phyloP scores from a whole-genome alignment of 106 monocot species.

The Acanthochlamys bracteata region DNA sequence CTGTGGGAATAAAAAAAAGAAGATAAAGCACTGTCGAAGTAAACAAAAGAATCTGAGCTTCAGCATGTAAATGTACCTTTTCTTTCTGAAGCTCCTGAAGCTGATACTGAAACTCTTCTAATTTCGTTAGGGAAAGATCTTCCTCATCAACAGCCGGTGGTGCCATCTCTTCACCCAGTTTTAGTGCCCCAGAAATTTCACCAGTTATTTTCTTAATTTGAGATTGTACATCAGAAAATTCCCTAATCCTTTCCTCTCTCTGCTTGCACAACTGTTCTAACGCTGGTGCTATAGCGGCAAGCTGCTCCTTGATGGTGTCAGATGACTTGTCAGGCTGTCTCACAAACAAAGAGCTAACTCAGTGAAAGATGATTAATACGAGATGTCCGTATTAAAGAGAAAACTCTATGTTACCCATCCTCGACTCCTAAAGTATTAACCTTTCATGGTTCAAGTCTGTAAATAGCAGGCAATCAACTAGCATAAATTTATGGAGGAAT shows the following conservation, averaged over 20 bases:
- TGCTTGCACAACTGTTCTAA: constrained; percentile 58
- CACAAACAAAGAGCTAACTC: background rate
- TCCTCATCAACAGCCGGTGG: constrained; percentile 51
- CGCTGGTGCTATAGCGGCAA: constrained; percentile 65
- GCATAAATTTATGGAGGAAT: no score
- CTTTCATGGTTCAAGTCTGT: no score
- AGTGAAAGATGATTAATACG: no score
- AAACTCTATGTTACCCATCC: no score
- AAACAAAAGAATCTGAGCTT: no score
- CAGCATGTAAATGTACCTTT: constrained; percentile 34
- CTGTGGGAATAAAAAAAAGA: constrained; percentile 27
- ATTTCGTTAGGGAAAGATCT: constrained; percentile 73
- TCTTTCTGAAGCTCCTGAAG: constrained; percentile 86
- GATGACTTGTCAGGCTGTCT: constrained; percentile 74
- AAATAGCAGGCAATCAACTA: no score
- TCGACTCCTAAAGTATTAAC: no score
- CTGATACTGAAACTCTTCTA: constrained; percentile 69
- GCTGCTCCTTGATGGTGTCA: constrained; percentile 91
- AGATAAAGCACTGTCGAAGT: no score
- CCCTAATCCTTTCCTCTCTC: constrained; percentile 72
- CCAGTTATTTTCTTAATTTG: constrained; percentile 63
- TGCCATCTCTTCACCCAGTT: constrained; percentile 31
- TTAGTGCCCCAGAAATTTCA: constrained; percentile 56
- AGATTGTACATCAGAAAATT: constrained; percentile 62
- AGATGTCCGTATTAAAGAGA: no score